Percentiles rank a stretch among this genome's conserved stretches.
These are phyloP conservation scores for Maudiozyma barnettii DNA, from an alignment of 805 yeast genomes.

Conservation along the genomic window DNA sequence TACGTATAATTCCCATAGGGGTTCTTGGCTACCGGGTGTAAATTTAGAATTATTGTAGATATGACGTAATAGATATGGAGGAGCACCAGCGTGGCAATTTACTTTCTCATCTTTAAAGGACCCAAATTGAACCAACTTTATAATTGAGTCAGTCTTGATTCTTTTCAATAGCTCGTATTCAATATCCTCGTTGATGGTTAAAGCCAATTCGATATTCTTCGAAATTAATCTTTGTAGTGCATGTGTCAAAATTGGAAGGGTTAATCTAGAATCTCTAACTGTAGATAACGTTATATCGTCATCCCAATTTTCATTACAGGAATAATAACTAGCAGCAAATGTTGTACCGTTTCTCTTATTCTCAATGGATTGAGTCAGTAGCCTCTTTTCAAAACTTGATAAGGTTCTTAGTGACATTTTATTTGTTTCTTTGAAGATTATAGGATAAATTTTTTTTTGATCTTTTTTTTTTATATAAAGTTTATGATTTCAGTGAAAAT, in stretches of 20 bases:
- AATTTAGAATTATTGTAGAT: constrained; percentile 20
- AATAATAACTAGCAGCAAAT: constrained; percentile 17
- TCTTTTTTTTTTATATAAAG: not conserved
- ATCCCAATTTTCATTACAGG: constrained; percentile 10
- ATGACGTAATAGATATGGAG: constrained; percentile 22
- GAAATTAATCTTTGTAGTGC: constrained; percentile 17
- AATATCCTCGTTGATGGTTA: constrained; percentile 17
- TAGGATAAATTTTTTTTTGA: not conserved
- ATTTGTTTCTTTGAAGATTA: not conserved
- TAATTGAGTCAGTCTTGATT: constrained; percentile 16
- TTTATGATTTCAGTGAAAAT: not conserved
- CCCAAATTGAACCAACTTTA: constrained; percentile 18
- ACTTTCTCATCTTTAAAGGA: constrained; percentile 19
- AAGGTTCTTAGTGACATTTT: constrained; percentile 20
- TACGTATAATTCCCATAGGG: constrained; percentile 22
- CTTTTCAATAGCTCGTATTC: constrained; percentile 16
- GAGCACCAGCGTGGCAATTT: constrained; percentile 22
- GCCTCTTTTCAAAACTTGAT: constrained; percentile 19
- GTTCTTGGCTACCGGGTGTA: constrained; percentile 13
- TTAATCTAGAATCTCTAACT: constrained; percentile 12
- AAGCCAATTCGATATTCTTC: constrained; percentile 17
- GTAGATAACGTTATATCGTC: constrained; percentile 22
- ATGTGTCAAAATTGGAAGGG: constrained; percentile 10
- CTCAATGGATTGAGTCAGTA: constrained; percentile 17
- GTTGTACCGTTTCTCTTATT: constrained; percentile 22